Evolutionary conservation across 1,284 basidiomycete genomes (phyloP).

Genomic region (Ganoderma sinense): DNA sequence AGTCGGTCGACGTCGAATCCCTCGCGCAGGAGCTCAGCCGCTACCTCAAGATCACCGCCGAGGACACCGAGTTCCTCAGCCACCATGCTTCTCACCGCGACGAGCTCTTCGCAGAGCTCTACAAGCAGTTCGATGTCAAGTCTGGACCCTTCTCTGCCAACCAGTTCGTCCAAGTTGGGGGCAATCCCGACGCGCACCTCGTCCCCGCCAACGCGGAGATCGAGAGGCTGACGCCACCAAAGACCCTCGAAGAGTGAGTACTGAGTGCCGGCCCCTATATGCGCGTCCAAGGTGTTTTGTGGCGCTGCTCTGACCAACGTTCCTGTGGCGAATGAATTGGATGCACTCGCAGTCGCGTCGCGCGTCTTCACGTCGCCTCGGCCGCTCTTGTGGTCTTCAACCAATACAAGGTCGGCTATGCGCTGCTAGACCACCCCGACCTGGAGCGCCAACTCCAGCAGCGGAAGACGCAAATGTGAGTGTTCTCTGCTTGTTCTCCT

Average conservation of each 20-base stretch:
- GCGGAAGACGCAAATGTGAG: slow-evolving; percentile 7
- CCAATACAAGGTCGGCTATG: slow-evolving; percentile 14
- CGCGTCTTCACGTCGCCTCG: slow-evolving; percentile 8
- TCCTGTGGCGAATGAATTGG: too few species aligned
- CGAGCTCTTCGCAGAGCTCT: slow-evolving; percentile 7
- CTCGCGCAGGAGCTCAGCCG: neutral
- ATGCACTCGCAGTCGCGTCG: slow-evolving; percentile 8
- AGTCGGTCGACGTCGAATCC: neutral
- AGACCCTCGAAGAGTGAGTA: slow-evolving; percentile 18
- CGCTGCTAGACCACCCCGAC: slow-evolving; percentile 12
- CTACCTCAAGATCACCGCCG: slow-evolving; percentile 11
- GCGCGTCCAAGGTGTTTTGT: neutral
- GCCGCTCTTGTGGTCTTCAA: slow-evolving; percentile 11
- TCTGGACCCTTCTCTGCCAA: neutral
- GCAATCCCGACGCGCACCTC: slow-evolving; percentile 11
- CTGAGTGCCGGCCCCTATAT: neutral
- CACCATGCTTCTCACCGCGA: slow-evolving; percentile 13
- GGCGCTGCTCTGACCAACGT: neutral
- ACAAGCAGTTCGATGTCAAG: slow-evolving; percentile 4
- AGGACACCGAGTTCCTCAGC: slow-evolving; percentile 16
- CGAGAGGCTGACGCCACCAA: slow-evolving; percentile 16
- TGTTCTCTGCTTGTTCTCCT: neutral
- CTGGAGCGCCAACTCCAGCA: neutral
- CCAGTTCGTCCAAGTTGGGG: slow-evolving; percentile 1
- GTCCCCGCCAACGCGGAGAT: slow-evolving; percentile 14